Evolutionary conservation across 176 grass and related monocot genomes (phyloP).

Genomic region (Dactylis glomerata): DNA sequence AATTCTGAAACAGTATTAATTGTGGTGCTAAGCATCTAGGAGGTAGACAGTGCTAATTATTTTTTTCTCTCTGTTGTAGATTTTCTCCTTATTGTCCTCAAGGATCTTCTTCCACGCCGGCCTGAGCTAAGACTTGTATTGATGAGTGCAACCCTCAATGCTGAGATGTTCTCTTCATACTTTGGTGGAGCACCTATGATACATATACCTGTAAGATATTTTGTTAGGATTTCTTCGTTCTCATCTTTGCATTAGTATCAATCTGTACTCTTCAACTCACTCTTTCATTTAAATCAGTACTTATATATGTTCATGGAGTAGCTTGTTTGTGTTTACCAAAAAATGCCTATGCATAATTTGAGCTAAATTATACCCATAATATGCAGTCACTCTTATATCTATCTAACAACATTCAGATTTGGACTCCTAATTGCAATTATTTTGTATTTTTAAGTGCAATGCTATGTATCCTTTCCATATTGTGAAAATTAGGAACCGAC

Average conservation of each 20-base stretch:
- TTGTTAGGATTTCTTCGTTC: neutral
- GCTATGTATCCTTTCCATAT: neutral
- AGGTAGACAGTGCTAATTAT: slow-evolving; percentile 1
- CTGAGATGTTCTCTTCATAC: slow-evolving; percentile 97
- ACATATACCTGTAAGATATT: slow-evolving; percentile 85
- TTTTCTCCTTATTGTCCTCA: slow-evolving; percentile 99
- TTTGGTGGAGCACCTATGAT: slow-evolving; percentile 93
- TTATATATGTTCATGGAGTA: neutral
- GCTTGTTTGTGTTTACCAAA: too few relatives aligned
- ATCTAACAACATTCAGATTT: slow-evolving; percentile 2
- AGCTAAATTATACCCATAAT: neutral
- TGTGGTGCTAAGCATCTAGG: neutral
- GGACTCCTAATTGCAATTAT: neutral
- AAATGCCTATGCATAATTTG: neutral
- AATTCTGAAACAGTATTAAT: neutral
- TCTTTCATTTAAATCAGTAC: neutral
- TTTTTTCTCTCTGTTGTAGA: slow-evolving; percentile 46
- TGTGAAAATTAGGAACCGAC: neutral
- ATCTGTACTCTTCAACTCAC: neutral
- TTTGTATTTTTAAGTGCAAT: neutral
- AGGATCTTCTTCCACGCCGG: slow-evolving; percentile 79
- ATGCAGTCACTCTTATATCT: neutral
- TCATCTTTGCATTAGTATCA: neutral
- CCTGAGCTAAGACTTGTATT: slow-evolving; percentile 91
- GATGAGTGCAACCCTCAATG: slow-evolving; percentile 99